These are phyloP conservation scores for Selaginella tamariscina DNA, from an alignment of 75 land plant species.

Conservation along the genomic window DNA sequence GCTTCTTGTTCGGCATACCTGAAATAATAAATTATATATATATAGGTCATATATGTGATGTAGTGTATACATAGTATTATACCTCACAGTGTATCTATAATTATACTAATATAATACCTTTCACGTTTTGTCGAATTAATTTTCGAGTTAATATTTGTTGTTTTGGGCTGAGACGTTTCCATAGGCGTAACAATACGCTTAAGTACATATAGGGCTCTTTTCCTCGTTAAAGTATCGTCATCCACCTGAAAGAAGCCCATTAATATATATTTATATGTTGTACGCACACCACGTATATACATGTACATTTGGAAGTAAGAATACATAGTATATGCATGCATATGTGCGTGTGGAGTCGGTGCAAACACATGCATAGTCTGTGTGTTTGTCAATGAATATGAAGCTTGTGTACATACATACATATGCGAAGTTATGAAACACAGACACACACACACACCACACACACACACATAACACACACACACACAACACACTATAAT, in stretches of 20 bases:
- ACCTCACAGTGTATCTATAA: slow-evolving; percentile 8
- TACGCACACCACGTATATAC: no score
- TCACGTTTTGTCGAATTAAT: neutral
- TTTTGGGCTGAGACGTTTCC: slow-evolving; percentile 1
- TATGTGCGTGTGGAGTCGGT: no score
- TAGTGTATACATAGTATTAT: slow-evolving; percentile 8
- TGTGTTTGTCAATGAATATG: no score
- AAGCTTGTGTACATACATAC: neutral
- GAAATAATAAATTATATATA: slow-evolving; percentile 34
- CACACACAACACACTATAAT: neutral
- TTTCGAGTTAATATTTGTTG: neutral
- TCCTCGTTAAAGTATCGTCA: slow-evolving; percentile 52
- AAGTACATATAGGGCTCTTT: slow-evolving; percentile 57
- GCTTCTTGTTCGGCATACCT: slow-evolving; percentile 69
- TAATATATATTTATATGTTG: neutral
- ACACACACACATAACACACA: neutral
- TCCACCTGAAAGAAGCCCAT: slow-evolving; percentile 47
- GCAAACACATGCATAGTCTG: no score
- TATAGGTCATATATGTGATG: neutral
- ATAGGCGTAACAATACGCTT: slow-evolving; percentile 30
- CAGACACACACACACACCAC: neutral
- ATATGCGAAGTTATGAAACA: slow-evolving; percentile 4
- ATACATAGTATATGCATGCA: no score
- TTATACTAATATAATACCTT: slow-evolving; percentile 2
- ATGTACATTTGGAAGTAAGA: no score